Evolutionary conservation across 805 yeast species (phyloP).

Genomic region (Ogataea degrootiae): DNA sequence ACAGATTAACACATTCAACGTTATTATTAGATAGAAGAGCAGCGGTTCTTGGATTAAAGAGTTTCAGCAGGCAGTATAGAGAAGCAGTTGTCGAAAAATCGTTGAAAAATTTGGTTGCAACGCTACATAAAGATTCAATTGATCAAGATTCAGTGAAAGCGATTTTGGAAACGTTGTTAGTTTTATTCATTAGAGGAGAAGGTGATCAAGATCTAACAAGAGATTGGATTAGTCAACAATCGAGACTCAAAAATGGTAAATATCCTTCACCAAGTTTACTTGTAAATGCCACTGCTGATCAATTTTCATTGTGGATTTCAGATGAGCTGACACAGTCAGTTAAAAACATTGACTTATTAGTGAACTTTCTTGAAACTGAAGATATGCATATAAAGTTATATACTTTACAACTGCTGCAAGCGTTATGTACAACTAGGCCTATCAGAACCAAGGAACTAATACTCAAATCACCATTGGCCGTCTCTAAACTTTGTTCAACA

Average conservation of each 20-base stretch:
- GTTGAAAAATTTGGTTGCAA: slow-evolving; percentile 62
- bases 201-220: slow-evolving; percentile 61
- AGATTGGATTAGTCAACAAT: slow-evolving; percentile 68
- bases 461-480: slow-evolving; percentile 69
- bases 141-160: slow-evolving; percentile 71
- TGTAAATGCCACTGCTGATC: slow-evolving; percentile 60
- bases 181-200: slow-evolving; percentile 65
- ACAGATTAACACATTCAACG: slow-evolving; percentile 78
- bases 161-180: slow-evolving; percentile 76
- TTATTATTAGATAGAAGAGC: slow-evolving; percentile 82
- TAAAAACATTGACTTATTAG: slow-evolving; percentile 41
- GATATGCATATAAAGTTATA: slow-evolving; percentile 81
- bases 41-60: slow-evolving; percentile 84
- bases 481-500: slow-evolving; percentile 64
- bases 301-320: slow-evolving; percentile 90
- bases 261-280: slow-evolving; percentile 69
- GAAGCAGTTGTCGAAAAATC: slow-evolving; percentile 90
- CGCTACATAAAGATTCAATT: slow-evolving; percentile 59
- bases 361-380: slow-evolving; percentile 38
- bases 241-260: slow-evolving; percentile 69
- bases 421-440: slow-evolving; percentile 74
- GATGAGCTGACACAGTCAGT: slow-evolving; percentile 78
- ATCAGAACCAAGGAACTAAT: slow-evolving; percentile 68
- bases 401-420: slow-evolving; percentile 79
- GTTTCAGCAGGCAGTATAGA: slow-evolving; percentile 82